phyloP scores from a whole-genome alignment of 208 protist genomes.

The Sergeia podlipaevii region DNA sequence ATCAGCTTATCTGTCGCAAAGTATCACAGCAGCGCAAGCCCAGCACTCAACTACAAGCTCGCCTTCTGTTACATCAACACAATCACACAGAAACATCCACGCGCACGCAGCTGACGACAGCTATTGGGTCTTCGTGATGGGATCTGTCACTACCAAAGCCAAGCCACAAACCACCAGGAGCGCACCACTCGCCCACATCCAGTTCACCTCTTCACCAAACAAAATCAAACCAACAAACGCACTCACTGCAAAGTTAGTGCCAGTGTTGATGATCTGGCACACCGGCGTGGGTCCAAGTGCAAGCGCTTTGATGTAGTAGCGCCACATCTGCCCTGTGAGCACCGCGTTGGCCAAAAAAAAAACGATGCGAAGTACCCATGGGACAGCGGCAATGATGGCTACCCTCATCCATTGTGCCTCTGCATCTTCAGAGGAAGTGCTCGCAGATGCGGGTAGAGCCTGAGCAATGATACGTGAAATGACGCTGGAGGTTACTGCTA shows the following conservation, averaged over 20 bases:
- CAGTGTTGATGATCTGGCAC: constrained; percentile 81
- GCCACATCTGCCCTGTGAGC: constrained; percentile 84
- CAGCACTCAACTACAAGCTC: too few relatives aligned
- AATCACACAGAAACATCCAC: too few relatives aligned
- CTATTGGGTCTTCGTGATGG: too few relatives aligned
- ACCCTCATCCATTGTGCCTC: background rate
- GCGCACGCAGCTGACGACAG: too few relatives aligned
- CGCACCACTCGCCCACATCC: constrained; percentile 57
- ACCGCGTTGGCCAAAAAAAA: constrained; percentile 54
- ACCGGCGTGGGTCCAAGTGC: constrained; percentile 77
- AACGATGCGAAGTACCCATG: constrained; percentile 34
- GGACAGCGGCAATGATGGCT: constrained; percentile 5
- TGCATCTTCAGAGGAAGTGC: background rate
- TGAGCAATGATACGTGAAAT: background rate
- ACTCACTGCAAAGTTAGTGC: constrained; percentile 78
- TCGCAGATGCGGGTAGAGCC: background rate
- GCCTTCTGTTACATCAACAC: too few relatives aligned
- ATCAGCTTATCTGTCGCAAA: too few relatives aligned
- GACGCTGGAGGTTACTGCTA: constrained; percentile 34
- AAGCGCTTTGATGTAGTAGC: constrained; percentile 79
- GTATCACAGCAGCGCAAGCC: too few relatives aligned
- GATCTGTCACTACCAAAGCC: constrained; percentile 64
- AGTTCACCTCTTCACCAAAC: constrained; percentile 69
- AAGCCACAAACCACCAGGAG: constrained; percentile 62
- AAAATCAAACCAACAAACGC: constrained; percentile 65